Evolutionary conservation across 2,329 filamentous ascomycete genomes (phyloP).

Genomic region (Fusarium lyarnte): DNA sequence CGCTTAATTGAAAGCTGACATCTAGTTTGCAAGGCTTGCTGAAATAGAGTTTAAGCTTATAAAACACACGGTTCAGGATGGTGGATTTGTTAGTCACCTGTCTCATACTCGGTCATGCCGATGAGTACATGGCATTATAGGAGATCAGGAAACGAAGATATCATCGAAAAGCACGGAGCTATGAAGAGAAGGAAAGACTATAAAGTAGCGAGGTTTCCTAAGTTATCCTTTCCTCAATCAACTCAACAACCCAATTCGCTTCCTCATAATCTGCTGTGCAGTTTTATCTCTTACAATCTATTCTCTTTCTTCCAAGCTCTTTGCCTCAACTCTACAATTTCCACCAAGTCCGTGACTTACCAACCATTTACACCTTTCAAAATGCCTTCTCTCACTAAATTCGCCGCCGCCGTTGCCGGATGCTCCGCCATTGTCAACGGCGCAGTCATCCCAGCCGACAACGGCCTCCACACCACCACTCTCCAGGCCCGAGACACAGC

Average conservation of each 20-base stretch:
- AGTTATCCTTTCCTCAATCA: rapidly evolving
- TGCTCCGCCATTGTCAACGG: not conserved
- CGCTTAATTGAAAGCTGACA: not conserved
- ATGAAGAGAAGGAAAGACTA: rapidly evolving
- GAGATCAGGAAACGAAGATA: rapidly evolving
- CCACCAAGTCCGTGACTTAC: not conserved
- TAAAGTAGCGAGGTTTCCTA: not conserved
- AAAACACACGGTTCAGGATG: not conserved
- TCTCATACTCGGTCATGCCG: not conserved
- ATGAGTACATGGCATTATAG: not conserved
- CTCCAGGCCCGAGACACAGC: not conserved
- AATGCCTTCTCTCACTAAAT: not conserved
- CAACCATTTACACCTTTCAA: not conserved
- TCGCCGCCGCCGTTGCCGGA: not conserved
- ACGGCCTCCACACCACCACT: not conserved
- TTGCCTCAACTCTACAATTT: not conserved
- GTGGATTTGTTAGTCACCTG: not conserved
- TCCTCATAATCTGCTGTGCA: not conserved
- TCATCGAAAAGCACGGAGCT: rapidly evolving
- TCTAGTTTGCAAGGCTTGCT: not conserved
- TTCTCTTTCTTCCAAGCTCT: not conserved
- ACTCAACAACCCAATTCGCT: not conserved
- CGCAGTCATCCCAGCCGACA: not conserved
- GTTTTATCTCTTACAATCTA: not conserved
- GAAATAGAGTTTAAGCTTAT: conserved; percentile 2